Evolutionary conservation across 345 rosid species (phyloP), one percentile per base, ranked within the genome.

Genomic region (Abelmoschus esculentus): DNA sequence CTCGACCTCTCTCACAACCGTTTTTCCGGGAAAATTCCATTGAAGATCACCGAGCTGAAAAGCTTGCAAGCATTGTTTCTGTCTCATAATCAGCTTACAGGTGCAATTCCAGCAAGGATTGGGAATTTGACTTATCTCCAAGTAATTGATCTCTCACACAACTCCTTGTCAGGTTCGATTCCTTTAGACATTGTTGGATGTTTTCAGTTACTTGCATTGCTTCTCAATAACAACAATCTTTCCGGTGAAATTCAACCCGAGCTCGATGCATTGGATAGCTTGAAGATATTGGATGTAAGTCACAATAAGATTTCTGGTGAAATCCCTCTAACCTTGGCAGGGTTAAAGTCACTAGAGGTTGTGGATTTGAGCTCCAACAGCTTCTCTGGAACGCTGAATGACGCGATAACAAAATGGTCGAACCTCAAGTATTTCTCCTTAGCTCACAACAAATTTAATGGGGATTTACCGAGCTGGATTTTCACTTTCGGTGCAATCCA

Each of bases 41-140:
- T 78, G 76, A 82, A 75, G 80, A 82, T 87, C 46, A 93, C 97
- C 2, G 96, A 90, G 80, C 69, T 93, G 66, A 93, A 86, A 67
- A 84, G 85, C 29, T 79, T 93, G 84, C 98, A 90, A 75, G 90
- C 90, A 0, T 76, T 93, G 81, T 83, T 84, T 81, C 98, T 89
- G 75, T 93, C 98, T 32, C 91, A 87, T 80, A 89, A 90, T 84
- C 76, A 79, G 49, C 84, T 90, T 14, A 83, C 84, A 0, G 96
- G 97, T 36, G 84, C 84, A 75, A 93, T 93, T 69, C 98, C 97
- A 0, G 82, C 87, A 1, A 83, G 89, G 72, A 89, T 93, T 12
- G 96, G 98, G 72, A 93, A 93, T 49, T 70, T 93, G 80, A 93
- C 97, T 0, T 86, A 90, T 81, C 97, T 93, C 55, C 97, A 90